These are phyloP conservation scores for Diaporthe vexans DNA, from an alignment of 2,329 filamentous ascomycete species.

Conservation along the genomic window DNA sequence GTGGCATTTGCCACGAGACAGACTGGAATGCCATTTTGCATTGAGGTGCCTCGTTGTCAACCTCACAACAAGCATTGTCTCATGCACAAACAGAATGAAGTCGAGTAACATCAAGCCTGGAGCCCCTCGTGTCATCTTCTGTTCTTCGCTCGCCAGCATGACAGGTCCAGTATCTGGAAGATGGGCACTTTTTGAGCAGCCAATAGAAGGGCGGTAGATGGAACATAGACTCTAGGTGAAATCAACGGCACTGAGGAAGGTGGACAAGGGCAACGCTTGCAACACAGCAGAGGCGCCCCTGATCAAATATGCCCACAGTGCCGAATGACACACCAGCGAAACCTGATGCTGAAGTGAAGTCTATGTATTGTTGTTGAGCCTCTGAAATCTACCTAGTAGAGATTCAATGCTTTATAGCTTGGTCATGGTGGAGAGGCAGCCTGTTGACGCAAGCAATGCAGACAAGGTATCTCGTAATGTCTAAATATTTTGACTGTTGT, in stretches of 20 bases:
- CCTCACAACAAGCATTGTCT: not conserved
- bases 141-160: too few relatives aligned
- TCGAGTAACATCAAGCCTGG: not conserved
- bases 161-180: not conserved
- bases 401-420: not conserved
- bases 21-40: too few relatives aligned
- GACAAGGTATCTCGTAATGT: not conserved
- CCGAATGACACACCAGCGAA: not conserved
- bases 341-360: not conserved
- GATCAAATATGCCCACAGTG: not conserved
- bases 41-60: too few relatives aligned
- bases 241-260: not conserved
- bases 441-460: not conserved
- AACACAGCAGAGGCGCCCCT: not conserved
- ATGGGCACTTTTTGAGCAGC: too few relatives aligned
- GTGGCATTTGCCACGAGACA: not conserved
- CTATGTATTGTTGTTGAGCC: not conserved
- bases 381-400: not conserved
- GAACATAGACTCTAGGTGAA: not conserved
- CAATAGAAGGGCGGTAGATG: too few relatives aligned
- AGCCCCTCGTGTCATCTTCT: too few relatives aligned
- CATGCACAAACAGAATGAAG: not conserved
- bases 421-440: not conserved
- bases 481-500: not conserved
- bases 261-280: too few relatives aligned